Evolutionary conservation across 164 flowering plant genomes (phyloP).

Genomic region (Pachysandra terminalis): DNA sequence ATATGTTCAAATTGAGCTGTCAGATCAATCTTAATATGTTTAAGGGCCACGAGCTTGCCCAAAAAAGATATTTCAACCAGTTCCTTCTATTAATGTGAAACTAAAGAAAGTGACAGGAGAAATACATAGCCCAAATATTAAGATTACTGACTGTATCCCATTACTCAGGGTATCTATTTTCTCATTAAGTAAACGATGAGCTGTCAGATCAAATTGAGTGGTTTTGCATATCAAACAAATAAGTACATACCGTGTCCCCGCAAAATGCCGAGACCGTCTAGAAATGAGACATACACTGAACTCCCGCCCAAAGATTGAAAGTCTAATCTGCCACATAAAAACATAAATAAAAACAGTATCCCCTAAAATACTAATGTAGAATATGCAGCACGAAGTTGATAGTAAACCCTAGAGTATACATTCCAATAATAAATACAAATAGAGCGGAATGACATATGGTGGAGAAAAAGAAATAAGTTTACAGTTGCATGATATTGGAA

Average conservation of each 20-base stretch:
- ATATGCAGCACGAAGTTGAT: neutral
- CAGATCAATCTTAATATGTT: too few species aligned
- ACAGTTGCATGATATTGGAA: neutral
- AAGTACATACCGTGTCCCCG: constrained; percentile 85
- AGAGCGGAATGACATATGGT: neutral
- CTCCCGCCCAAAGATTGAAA: constrained; percentile 89
- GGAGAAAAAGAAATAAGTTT: neutral
- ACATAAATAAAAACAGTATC: constrained; percentile 1
- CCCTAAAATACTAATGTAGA: constrained; percentile 7
- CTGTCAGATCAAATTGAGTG: neutral
- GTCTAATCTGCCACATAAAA: constrained; percentile 55
- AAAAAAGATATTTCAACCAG: neutral
- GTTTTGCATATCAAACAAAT: neutral
- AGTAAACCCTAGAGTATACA: neutral
- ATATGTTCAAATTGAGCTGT: too few species aligned
- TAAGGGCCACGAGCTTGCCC: neutral
- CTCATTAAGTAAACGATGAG: neutral
- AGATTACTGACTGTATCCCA: neutral
- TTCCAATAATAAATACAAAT: neutral
- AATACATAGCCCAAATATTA: neutral
- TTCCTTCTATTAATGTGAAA: too few species aligned
- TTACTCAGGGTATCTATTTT: too few species aligned
- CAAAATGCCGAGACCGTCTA: constrained; percentile 97
- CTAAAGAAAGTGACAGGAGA: neutral
- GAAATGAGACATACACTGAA: constrained; percentile 80